These are phyloP conservation scores for Pontederia paniculata DNA, from an alignment of 176 grass and related monocot genomes.

Conservation along the genomic window DNA sequence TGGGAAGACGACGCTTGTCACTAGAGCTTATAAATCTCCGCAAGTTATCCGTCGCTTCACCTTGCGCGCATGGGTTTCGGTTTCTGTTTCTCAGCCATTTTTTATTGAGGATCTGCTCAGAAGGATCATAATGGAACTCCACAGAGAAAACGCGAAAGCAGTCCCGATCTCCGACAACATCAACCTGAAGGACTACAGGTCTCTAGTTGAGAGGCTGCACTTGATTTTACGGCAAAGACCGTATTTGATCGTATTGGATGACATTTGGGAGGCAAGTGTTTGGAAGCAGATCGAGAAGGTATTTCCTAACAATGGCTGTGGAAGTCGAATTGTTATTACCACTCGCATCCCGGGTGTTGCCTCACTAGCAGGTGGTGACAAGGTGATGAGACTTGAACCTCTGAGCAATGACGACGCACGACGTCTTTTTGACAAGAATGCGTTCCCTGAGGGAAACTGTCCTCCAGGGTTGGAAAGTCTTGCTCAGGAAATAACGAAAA, in stretches of 20 bases:
- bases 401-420: no score
- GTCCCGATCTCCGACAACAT: slow-evolving; percentile 20
- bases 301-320: slow-evolving; percentile 15
- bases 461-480: no score
- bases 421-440: no score
- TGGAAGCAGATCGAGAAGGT: slow-evolving; percentile 27
- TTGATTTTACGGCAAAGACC: slow-evolving; percentile 18
- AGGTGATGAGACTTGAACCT: no score
- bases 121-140: slow-evolving; percentile 23
- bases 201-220: slow-evolving; percentile 12
- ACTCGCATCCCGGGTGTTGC: slow-evolving; percentile 23
- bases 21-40: slow-evolving; percentile 23
- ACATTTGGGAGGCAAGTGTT: slow-evolving; percentile 16
- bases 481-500: slow-evolving; percentile 14
- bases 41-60: slow-evolving; percentile 21
- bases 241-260: slow-evolving; percentile 36
- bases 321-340: slow-evolving; percentile 18
- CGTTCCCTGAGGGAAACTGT: no score
- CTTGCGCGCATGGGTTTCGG: slow-evolving; percentile 27
- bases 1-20: slow-evolving; percentile 31
- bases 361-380: no score
- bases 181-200: slow-evolving; percentile 9
- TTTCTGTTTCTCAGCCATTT: slow-evolving; percentile 16
- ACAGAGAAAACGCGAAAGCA: slow-evolving; percentile 2
- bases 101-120: slow-evolving; percentile 15